phyloP scores from a whole-genome alignment of 768 basidiomycete species.

The Leccinum aurantiacum region DNA sequence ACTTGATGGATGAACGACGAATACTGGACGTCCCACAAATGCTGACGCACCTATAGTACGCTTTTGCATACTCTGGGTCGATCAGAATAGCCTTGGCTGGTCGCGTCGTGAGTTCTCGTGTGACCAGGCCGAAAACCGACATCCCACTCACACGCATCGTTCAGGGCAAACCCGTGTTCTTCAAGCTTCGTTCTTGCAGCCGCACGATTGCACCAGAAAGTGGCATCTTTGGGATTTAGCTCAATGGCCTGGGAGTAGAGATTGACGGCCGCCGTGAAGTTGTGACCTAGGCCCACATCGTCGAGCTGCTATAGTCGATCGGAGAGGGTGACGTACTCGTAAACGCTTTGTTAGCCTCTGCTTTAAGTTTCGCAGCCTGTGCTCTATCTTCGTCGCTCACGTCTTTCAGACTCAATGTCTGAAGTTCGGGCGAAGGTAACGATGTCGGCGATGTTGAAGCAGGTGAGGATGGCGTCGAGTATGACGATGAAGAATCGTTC shows the following conservation, averaged over 20 bases:
- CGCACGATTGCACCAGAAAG: conserved; percentile 93
- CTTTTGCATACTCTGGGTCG: conserved; percentile 89
- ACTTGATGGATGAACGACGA: conserved; percentile 1
- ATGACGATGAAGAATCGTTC: conserved; percentile 25
- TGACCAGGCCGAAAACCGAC: conserved; percentile 5
- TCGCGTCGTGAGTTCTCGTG: conserved; percentile 17
- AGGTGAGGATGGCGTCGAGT: conserved; percentile 42
- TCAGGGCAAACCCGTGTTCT: conserved; percentile 89
- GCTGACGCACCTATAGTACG: conserved; percentile 69
- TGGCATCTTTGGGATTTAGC: conserved; percentile 84
- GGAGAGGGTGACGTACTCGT: conserved; percentile 40
- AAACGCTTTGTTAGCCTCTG: conserved; percentile 88
- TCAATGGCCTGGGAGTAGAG: conserved; percentile 85
- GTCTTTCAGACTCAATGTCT: conserved; percentile 49
- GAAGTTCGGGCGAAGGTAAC: conserved; percentile 57
- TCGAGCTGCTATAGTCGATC: neutral
- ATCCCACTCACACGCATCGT: conserved; percentile 72
- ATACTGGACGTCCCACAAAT: neutral
- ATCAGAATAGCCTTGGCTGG: conserved; percentile 82
- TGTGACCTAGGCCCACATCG: conserved; percentile 49
- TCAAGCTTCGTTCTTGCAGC: conserved; percentile 91
- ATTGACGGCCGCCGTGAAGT: conserved; percentile 72
- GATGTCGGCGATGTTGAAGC: conserved; percentile 56
- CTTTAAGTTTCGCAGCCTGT: conserved; percentile 72
- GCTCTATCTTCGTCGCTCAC: conserved; percentile 72